Conservation (phyloP, 768 basidiomycete species). For the Pulveroboletus sp. region DNA sequence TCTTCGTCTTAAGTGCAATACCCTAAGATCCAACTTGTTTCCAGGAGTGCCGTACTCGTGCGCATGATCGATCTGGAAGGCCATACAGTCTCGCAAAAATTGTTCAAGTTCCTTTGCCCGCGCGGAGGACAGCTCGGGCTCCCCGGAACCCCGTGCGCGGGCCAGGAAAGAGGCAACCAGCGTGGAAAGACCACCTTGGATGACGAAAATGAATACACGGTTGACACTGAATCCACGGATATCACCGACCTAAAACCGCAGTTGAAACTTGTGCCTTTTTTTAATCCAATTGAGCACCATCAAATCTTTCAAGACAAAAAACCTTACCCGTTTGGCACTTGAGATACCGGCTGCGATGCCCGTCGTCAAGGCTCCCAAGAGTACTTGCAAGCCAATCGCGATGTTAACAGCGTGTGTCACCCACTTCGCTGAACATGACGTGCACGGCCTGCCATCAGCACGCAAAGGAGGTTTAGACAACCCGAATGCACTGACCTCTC, state of each 20-base stretch:
- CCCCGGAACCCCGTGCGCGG: constrained; percentile 60
- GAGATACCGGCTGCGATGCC: constrained; percentile 50
- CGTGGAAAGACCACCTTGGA: constrained; percentile 60
- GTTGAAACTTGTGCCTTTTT: constrained; percentile 36
- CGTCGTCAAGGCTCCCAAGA: constrained; percentile 64
- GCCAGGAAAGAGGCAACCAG: constrained; percentile 70
- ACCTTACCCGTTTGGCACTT: constrained; percentile 37
- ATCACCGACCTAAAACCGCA: constrained; percentile 35
- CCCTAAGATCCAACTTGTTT: constrained; percentile 5
- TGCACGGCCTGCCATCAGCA: constrained; percentile 6
- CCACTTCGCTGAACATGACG: constrained; percentile 24
- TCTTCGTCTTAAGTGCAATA: constrained; percentile 15
- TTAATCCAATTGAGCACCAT: background rate
- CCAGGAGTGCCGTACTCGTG: constrained; percentile 23
- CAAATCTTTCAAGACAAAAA: background rate
- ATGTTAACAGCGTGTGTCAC: constrained; percentile 33
- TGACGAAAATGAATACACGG: background rate
- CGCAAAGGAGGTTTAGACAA: background rate
- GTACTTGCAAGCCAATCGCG: constrained; percentile 59
- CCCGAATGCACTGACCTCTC: constrained; percentile 35
- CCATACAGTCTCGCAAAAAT: constrained; percentile 57
- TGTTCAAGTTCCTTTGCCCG: constrained; percentile 59
- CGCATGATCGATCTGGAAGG: constrained; percentile 56
- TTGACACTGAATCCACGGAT: background rate
- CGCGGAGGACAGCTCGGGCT: constrained; percentile 59